Evolutionary conservation across 805 yeast species (phyloP).

Genomic region (fission yeast (Schizosaccharomyces pombe)): DNA sequence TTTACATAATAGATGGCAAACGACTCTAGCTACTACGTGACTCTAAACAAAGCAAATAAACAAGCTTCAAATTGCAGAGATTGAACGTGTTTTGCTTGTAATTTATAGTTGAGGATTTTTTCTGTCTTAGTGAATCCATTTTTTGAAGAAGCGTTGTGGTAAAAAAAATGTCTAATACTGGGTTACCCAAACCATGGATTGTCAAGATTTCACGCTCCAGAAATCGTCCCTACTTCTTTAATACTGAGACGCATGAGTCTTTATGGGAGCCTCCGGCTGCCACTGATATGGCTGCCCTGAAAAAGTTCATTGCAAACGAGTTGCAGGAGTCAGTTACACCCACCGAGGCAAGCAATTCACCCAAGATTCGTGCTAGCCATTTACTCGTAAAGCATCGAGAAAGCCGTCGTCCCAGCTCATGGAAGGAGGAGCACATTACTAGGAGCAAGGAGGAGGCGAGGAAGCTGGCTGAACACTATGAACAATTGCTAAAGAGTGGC

Average conservation of each 20-base stretch:
- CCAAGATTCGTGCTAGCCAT: conserved; percentile 58
- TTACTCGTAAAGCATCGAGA: conserved; percentile 60
- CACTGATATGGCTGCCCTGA: conserved; percentile 37
- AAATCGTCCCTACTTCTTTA: conserved; percentile 61
- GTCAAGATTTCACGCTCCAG: conserved; percentile 56
- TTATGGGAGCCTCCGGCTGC: conserved; percentile 85
- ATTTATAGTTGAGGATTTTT: no score
- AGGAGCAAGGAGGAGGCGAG: conserved; percentile 61
- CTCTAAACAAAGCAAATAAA: no score
- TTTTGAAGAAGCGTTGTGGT: no score
- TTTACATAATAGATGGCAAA: no score
- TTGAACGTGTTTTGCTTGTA: no score
- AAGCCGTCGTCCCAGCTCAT: conserved; percentile 74
- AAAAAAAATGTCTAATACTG: conserved; percentile 24
- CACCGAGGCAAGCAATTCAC: conserved; percentile 5
- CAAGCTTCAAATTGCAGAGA: no score
- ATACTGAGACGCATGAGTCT: conserved; percentile 46
- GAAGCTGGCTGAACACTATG: conserved; percentile 32
- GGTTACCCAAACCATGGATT: conserved; percentile 73
- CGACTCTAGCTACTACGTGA: no score
- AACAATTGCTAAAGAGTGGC: conserved; percentile 38
- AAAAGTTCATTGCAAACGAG: conserved; percentile 27
- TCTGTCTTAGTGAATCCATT: no score
- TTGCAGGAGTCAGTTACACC: conserved; percentile 12
- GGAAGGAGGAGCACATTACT: conserved; percentile 61